A percentile compares a stretch with the other conserved stretches of the same genome.
Evolutionary conservation across 306 rosid genomes (phyloP).

Genomic region (Prunus armeniaca): DNA sequence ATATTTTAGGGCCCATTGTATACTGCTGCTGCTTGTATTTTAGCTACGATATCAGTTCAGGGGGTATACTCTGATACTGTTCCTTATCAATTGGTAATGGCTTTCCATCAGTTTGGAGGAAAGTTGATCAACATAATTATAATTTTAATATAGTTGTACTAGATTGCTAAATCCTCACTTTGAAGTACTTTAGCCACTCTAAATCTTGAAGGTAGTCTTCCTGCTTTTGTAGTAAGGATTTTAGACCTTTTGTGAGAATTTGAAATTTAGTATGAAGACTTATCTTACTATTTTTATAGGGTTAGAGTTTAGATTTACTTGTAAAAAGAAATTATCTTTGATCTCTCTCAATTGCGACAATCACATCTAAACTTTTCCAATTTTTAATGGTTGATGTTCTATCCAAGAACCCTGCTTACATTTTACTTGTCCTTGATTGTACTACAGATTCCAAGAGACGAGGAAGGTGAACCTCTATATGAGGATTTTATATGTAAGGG

Average conservation of each 20-base stretch:
- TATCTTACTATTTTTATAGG: neutral
- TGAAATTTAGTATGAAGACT: neutral
- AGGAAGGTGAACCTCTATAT: conserved; percentile 86
- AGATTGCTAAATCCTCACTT: neutral
- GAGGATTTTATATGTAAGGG: conserved; percentile 79
- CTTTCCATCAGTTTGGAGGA: neutral
- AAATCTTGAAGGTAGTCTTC: neutral
- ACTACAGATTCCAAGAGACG: conserved; percentile 86
- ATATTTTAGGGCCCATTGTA: conserved; percentile 1
- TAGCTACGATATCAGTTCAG: neutral
- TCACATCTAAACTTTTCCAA: neutral
- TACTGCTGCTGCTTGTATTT: neutral
- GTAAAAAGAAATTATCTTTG: too few relatives aligned
- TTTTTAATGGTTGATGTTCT: neutral
- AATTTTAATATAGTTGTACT: neutral
- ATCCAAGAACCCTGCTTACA: neutral
- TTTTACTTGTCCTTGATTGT: conserved; percentile 9
- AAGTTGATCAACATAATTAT: neutral
- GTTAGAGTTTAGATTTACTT: neutral
- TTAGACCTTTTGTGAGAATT: neutral
- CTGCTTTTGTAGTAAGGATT: neutral
- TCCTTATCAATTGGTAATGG: neutral
- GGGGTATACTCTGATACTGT: neutral
- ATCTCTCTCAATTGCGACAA: neutral
- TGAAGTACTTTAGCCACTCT: neutral